Evolutionary conservation across 2,329 filamentous ascomycete genomes (phyloP).

Genomic region (Cercospora citrullina): DNA sequence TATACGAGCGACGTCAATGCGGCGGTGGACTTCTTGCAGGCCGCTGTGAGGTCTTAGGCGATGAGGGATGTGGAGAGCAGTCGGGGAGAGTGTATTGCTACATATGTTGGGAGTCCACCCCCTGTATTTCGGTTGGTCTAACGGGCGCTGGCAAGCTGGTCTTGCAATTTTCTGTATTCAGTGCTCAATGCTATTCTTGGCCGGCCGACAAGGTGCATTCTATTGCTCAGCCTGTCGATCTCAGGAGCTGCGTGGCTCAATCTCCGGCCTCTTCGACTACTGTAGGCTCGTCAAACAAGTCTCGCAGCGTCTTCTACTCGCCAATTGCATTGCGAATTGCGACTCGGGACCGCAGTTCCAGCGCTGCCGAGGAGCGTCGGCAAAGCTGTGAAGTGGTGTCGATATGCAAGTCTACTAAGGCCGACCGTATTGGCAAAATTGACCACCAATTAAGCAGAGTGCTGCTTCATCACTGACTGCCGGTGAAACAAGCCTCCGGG

Average conservation of each 20-base stretch:
- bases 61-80: neutral
- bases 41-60: neutral
- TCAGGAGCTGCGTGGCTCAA: neutral
- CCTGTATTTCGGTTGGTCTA: neutral
- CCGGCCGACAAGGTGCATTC: neutral
- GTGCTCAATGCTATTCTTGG: neutral
- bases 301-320: no score
- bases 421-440: neutral
- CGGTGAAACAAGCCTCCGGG: neutral
- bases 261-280: neutral
- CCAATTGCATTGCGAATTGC: no score
- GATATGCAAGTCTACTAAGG: neutral
- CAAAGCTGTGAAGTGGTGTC: neutral
- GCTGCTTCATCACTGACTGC: neutral
- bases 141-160: neutral
- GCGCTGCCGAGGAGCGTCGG: neutral
- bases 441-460: neutral
- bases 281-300: no score
- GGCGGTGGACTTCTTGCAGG: constrained; percentile 21
- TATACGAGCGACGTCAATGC: constrained; percentile 30
- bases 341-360: neutral
- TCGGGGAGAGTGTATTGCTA: neutral
- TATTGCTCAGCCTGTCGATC: neutral
- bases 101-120: neutral
- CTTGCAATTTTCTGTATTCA: neutral